A percentile compares a stretch with the other conserved stretches of the same genome.
phyloP scores from a whole-genome alignment of 2,329 filamentous ascomycete genomes.

The Claviceps humidiphila region DNA sequence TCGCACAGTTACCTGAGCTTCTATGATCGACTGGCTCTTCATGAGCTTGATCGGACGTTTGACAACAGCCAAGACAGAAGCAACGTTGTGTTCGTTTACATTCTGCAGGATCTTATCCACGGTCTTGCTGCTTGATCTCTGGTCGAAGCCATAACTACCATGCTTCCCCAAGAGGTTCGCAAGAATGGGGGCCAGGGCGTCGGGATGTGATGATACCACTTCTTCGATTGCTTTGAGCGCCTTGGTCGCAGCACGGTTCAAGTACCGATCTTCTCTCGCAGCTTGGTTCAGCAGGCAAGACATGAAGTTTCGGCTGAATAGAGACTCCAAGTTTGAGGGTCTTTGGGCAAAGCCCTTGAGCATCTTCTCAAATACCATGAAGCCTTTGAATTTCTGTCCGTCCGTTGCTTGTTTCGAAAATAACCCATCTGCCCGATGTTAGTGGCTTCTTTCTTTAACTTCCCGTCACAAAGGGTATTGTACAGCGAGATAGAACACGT shows the following conservation, averaged over 20 bases:
- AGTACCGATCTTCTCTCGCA: conserved; percentile 60
- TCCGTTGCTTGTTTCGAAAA: conserved; percentile 73
- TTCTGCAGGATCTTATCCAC: conserved; percentile 59
- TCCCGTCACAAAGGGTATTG: not conserved
- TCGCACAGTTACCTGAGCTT: conserved; percentile 26
- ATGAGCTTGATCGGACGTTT: conserved; percentile 26
- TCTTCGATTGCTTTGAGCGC: conserved; percentile 58
- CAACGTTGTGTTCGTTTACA: conserved; percentile 42
- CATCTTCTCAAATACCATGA: conserved; percentile 72
- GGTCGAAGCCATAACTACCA: conserved; percentile 70
- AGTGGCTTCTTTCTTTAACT: conserved; percentile 7
- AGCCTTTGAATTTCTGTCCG: conserved; percentile 83
- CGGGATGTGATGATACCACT: conserved; percentile 47
- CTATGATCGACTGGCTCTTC: conserved; percentile 13
- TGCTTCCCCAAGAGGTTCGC: conserved; percentile 54
- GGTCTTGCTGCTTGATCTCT: conserved; percentile 73
- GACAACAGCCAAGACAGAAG: conserved; percentile 35
- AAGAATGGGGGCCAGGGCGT: conserved; percentile 47
- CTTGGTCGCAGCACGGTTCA: conserved; percentile 67
- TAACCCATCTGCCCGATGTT: conserved; percentile 49
- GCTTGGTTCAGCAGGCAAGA: conserved; percentile 73
- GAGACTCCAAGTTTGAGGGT: conserved; percentile 31
- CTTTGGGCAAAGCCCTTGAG: conserved; percentile 40
- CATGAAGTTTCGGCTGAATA: conserved; percentile 79
- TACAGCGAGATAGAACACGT: conserved; percentile 21